phyloP scores from a whole-genome alignment of 345 rosid genomes.

The Excoecaria cochinchinensis region DNA sequence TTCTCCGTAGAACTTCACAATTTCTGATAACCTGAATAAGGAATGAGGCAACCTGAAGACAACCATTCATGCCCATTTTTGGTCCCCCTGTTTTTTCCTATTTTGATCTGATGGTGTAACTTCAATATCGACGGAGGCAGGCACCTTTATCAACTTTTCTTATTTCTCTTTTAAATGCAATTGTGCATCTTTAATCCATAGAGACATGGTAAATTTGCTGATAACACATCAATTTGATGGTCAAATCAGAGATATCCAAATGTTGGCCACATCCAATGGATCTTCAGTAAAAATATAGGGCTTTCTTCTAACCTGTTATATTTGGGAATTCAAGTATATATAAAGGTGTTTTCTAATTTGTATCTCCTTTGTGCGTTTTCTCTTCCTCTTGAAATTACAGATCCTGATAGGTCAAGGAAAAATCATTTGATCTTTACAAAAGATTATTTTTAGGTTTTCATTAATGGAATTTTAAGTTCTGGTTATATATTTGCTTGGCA shows the following conservation, averaged over 20 bases:
- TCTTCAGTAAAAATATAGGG: too few relatives aligned
- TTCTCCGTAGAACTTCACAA: too few relatives aligned
- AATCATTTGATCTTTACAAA: too few relatives aligned
- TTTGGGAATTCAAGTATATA: not conserved
- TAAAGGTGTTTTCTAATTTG: too few relatives aligned
- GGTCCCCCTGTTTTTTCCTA: not conserved
- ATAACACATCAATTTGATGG: not conserved
- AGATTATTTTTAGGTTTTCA: too few relatives aligned
- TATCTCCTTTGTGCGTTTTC: too few relatives aligned
- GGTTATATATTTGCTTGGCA: too few relatives aligned
- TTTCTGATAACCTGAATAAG: too few relatives aligned
- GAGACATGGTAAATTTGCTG: not conserved
- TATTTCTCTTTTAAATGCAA: not conserved
- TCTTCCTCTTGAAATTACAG: too few relatives aligned
- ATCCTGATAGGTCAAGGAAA: too few relatives aligned
- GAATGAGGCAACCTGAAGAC: too few relatives aligned
- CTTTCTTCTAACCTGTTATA: not conserved
- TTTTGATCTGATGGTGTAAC: not conserved
- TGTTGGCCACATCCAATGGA: not conserved
- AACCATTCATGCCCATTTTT: not conserved
- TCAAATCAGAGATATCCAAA: not conserved
- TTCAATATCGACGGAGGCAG: not conserved
- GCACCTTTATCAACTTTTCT: not conserved
- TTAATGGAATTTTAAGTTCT: too few relatives aligned
- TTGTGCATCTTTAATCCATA: not conserved